phyloP scores from a whole-genome alignment of 208 protist species.

The Leishmania guyanensis region DNA sequence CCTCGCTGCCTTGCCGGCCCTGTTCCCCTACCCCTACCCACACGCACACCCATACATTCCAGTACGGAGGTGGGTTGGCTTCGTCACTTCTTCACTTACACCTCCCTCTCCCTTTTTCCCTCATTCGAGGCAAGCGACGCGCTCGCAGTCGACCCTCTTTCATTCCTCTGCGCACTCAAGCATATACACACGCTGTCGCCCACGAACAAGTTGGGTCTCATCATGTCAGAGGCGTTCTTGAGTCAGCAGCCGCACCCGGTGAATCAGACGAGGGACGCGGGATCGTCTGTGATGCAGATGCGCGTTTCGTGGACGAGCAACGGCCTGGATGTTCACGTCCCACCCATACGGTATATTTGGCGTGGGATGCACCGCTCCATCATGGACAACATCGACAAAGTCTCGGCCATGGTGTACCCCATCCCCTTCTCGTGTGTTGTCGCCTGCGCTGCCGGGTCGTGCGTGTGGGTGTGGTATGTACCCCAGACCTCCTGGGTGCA shows the following conservation, averaged over 20 bases:
- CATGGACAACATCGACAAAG: conserved; percentile 56
- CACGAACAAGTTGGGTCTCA: not conserved
- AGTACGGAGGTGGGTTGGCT: not conserved
- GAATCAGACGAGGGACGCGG: conserved; percentile 37
- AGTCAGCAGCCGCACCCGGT: conserved; percentile 50
- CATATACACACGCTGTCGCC: not conserved
- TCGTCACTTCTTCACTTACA: not conserved
- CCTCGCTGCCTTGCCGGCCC: not conserved
- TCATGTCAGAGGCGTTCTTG: conserved; percentile 68
- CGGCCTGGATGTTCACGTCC: conserved; percentile 78
- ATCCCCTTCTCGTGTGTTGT: conserved; percentile 56
- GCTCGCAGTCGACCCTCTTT: not conserved
- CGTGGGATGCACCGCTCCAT: conserved; percentile 42
- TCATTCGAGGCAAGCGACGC: not conserved
- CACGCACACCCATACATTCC: not conserved
- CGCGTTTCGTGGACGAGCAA: conserved; percentile 41
- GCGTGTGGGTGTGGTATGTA: conserved; percentile 46
- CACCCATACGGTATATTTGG: conserved; percentile 58
- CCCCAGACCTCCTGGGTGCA: conserved; percentile 38
- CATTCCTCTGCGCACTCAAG: not conserved
- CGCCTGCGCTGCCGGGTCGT: conserved; percentile 38
- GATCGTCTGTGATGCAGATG: conserved; percentile 49
- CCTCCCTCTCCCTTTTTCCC: not conserved
- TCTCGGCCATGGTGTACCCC: conserved; percentile 62
- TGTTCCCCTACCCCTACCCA: not conserved